Evolutionary conservation across 1,284 basidiomycete species (phyloP).

Genomic region (Sphagnurus paluster): DNA sequence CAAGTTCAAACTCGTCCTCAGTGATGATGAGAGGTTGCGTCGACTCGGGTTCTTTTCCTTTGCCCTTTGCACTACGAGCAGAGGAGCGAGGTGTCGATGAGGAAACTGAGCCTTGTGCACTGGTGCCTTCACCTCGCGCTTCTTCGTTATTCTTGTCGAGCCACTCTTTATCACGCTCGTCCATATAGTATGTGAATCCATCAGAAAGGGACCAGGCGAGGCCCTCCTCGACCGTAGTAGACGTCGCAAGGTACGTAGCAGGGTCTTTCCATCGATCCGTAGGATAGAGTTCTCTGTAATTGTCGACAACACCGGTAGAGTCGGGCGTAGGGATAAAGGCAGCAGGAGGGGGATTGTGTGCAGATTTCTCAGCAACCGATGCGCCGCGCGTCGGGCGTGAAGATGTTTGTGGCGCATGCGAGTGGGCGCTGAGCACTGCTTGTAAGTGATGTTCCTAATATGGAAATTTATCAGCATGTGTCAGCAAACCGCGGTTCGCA

Average conservation of each 20-base stretch:
- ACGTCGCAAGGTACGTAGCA: conserved; percentile 79
- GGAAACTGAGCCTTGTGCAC: conserved; percentile 68
- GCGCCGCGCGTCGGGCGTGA: conserved; percentile 42
- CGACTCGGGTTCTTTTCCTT: conserved; percentile 75
- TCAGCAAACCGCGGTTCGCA: conserved; percentile 45
- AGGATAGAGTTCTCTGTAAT: conserved; percentile 77
- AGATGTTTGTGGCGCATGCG: conserved; percentile 52
- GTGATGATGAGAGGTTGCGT: conserved; percentile 63
- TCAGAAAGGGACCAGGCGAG: conserved; percentile 55
- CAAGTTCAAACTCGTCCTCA: conserved; percentile 92
- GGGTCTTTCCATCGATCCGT: conserved; percentile 74
- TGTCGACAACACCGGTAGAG: conserved; percentile 78
- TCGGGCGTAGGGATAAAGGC: conserved; percentile 93
- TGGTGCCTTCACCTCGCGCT: conserved; percentile 83
- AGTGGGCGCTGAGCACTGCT: conserved; percentile 76
- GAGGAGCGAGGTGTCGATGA: conserved; percentile 51
- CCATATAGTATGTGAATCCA: conserved; percentile 89
- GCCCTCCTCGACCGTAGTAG: conserved; percentile 87
- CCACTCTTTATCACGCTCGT: conserved; percentile 96
- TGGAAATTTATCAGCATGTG: conserved; percentile 59
- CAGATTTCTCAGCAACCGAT: conserved; percentile 40
- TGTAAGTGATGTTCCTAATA: conserved; percentile 91
- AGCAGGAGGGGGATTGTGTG: conserved; percentile 40
- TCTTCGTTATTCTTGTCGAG: conserved; percentile 90
- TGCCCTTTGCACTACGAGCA: conserved; percentile 69